Base-by-base conservation (phyloP, 306 rosid species). In the Dryas octopetala region DNA sequence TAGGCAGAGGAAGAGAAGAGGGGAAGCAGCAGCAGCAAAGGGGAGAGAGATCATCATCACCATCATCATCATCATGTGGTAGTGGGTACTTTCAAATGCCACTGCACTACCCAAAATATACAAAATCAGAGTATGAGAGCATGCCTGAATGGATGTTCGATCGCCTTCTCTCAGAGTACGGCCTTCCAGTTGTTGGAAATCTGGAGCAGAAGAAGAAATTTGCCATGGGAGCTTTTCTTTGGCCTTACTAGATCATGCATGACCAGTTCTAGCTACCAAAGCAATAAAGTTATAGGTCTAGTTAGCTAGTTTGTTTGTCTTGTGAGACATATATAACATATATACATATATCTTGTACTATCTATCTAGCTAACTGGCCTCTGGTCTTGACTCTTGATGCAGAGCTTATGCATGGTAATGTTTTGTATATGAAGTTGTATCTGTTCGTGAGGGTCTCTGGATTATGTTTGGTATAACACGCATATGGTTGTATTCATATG, bases 191-290 rank as follows among this genome's bases (percentile, higher is more conserved):
- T 9, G 38, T 55, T 1, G 62, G 74, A 65, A 72, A 26, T 38
- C 61, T 55, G 15, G 67, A 71, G 68, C 68, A 72, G 59, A 71
- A 78, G 76, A 78, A 50, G 48, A 71, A 26, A 45, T 72, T 72
- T 72, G 74, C 76, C 71, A 52, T 60, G 66, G 79, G 83, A 68
- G 52, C 66, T 61, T 74, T 68, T 53, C 78, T 74, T 41, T 40
- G 78, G 79, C 74, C 74, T 58, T 69, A 38, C 13, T 62, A 16
- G 15, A 16, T 41, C 44, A 14, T 15, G 9, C 63, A n/a, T 58
- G 41, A 7, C 45, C 15, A 52, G 60, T 19, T 44, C 17, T 54
- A 46, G 73, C 47, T 26, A 3, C 17, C 46, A 49, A 6, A 47
- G 47, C 55, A 14, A 51, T 68, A 68, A 68, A 13, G 50, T 67